Evolutionary conservation across 2,329 filamentous ascomycete species (phyloP).

Genomic region (Drechslerella coelobrocha): DNA sequence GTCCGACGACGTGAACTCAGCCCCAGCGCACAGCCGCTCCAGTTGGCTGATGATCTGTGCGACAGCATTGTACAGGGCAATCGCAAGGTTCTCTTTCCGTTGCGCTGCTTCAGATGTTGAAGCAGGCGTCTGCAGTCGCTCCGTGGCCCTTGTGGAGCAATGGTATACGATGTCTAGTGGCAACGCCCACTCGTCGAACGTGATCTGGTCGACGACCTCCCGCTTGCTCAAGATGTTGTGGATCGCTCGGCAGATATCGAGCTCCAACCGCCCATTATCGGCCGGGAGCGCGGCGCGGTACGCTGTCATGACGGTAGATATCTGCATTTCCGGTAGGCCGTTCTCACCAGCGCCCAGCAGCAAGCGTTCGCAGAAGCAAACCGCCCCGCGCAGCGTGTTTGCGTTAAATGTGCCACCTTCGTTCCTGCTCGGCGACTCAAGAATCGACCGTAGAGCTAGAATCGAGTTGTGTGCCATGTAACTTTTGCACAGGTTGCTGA

Average conservation of each 20-base stretch:
- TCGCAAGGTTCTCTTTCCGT: slow-evolving; percentile 46
- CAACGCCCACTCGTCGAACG: slow-evolving; percentile 55
- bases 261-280: slow-evolving; percentile 55
- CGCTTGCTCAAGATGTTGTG: slow-evolving; percentile 53
- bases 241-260: slow-evolving; percentile 56
- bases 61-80: slow-evolving; percentile 55
- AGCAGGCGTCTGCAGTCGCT: slow-evolving; percentile 49
- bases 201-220: slow-evolving; percentile 53
- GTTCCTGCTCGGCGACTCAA: slow-evolving; percentile 65
- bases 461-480: slow-evolving; percentile 75
- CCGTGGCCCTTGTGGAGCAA: slow-evolving; percentile 53
- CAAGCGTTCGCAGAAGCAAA: slow-evolving; percentile 70
- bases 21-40: slow-evolving; percentile 57
- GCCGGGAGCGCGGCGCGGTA: slow-evolving; percentile 54
- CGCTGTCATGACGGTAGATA: slow-evolving; percentile 54
- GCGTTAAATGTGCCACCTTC: slow-evolving; percentile 59
- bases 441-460: slow-evolving; percentile 69
- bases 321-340: slow-evolving; percentile 54
- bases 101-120: slow-evolving; percentile 33
- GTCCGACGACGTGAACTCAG: slow-evolving; percentile 69
- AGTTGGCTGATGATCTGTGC: slow-evolving; percentile 63
- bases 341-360: slow-evolving; percentile 66
- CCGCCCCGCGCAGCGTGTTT: slow-evolving; percentile 64
- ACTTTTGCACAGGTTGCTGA: slow-evolving; percentile 74
- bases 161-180: slow-evolving; percentile 55